Conservation (phyloP, 495 filamentous ascomycete genomes). For the Cudoniella acicularis region DNA sequence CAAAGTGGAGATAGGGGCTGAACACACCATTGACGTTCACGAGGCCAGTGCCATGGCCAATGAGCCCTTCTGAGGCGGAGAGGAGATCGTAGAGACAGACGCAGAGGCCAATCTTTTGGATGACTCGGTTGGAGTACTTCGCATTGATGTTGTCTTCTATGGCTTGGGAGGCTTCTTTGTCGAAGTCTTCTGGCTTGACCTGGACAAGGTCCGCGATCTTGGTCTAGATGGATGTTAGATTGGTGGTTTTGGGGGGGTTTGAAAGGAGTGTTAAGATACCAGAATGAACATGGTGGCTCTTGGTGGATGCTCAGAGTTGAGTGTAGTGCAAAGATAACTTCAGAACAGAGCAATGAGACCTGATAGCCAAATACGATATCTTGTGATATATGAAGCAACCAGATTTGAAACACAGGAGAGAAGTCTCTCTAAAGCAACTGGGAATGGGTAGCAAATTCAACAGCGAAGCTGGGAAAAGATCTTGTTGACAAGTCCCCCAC, state of each 20-base stretch:
- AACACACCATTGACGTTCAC: slow-evolving; percentile 86
- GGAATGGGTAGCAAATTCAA: too few species aligned
- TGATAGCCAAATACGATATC: too few species aligned
- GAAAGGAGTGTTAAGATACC: slow-evolving; percentile 32
- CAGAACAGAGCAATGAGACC: too few species aligned
- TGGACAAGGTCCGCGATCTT: slow-evolving; percentile 87
- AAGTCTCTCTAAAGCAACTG: too few species aligned
- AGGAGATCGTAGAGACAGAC: slow-evolving; percentile 87
- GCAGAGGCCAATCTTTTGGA: slow-evolving; percentile 80
- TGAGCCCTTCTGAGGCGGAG: slow-evolving; percentile 82
- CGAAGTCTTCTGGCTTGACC: slow-evolving; percentile 81
- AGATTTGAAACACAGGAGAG: too few species aligned
- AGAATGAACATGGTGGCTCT: slow-evolving; percentile 51
- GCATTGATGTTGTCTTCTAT: slow-evolving; percentile 93
- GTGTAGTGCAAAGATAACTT: too few species aligned
- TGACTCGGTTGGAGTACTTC: slow-evolving; percentile 91
- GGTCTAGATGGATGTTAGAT: slow-evolving; percentile 34
- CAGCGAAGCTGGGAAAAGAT: too few species aligned
- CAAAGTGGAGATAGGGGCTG: not conserved
- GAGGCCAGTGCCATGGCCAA: slow-evolving; percentile 83
- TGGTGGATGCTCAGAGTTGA: too few species aligned
- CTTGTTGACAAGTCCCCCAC: too few species aligned
- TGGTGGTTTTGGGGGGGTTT: not conserved
- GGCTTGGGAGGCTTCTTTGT: slow-evolving; percentile 68
- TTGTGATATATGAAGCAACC: too few species aligned